These are phyloP conservation scores for Aspergillus sp. DNA, from an alignment of 2,329 filamentous ascomycete species.

Conservation along the genomic window DNA sequence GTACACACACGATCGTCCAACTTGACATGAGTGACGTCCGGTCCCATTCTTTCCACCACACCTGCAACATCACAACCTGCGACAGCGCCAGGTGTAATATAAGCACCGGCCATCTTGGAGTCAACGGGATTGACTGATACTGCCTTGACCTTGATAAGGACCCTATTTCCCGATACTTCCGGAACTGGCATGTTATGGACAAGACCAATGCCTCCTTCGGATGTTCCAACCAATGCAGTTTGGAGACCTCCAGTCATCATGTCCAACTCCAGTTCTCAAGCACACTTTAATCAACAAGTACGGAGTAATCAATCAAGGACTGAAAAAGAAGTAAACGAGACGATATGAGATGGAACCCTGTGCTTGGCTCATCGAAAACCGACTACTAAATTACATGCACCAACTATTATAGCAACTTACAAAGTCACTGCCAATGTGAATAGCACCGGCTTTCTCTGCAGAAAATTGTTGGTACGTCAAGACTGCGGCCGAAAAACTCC, in stretches of 20 bases:
- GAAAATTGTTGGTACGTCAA: too few species aligned
- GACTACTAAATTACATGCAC: background rate
- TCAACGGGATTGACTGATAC: constrained; percentile 19
- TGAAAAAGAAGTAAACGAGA: background rate
- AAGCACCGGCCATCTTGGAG: constrained; percentile 14
- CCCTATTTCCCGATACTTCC: background rate
- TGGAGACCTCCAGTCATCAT: background rate
- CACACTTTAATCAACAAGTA: background rate
- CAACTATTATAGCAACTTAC: background rate
- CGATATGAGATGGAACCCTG: background rate
- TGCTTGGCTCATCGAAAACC: background rate
- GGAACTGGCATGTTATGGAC: background rate
- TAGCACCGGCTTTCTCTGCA: background rate
- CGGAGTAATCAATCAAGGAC: background rate
- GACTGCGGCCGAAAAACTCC: background rate
- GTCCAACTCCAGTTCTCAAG: background rate
- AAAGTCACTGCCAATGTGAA: background rate
- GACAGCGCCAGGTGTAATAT: constrained; percentile 8
- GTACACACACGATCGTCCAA: constrained; percentile 29
- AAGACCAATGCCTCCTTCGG: background rate
- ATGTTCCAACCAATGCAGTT: background rate
- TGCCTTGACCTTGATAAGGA: constrained; percentile 11
- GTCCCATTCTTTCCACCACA: constrained; percentile 5
- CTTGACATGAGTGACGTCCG: background rate
- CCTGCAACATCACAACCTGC: constrained; percentile 11